These are phyloP conservation scores for Setomelanomma holmii DNA, from an alignment of 2,329 filamentous ascomycete species.

Conservation along the genomic window DNA sequence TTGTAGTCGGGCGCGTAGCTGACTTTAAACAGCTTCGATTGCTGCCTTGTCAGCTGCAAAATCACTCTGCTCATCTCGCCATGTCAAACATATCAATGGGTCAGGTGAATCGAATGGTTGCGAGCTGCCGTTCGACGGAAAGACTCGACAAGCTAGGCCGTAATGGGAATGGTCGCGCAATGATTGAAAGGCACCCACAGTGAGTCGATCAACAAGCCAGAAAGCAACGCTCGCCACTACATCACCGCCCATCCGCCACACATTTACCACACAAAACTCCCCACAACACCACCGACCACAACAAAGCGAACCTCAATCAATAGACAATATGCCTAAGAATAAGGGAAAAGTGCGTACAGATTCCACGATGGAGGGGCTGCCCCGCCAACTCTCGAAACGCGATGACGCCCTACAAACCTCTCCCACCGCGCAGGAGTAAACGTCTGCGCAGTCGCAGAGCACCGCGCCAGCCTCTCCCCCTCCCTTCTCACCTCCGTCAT, in stretches of 20 bases:
- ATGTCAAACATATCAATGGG: too few relatives aligned
- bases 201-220: constrained; percentile 12
- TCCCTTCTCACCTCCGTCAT: neutral
- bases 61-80: constrained; percentile 25
- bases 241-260: constrained; percentile 13
- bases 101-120: too few relatives aligned
- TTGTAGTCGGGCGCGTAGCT: constrained; percentile 33
- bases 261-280: constrained; percentile 6
- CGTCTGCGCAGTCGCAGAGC: neutral
- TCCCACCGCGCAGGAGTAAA: neutral
- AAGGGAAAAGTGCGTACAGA: constrained; percentile 87
- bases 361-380: constrained; percentile 17
- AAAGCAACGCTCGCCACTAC: constrained; percentile 23
- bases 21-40: constrained; percentile 27
- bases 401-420: constrained; percentile 24
- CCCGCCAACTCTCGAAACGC: constrained; percentile 22
- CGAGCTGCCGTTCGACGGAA: too few relatives aligned
- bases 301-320: constrained; percentile 16
- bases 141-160: constrained; percentile 10
- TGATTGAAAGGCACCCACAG: constrained; percentile 21
- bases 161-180: constrained; percentile 1
- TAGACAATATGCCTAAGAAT: constrained; percentile 89
- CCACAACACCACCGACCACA: constrained; percentile 7
- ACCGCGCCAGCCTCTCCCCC: constrained; percentile 1
- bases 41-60: constrained; percentile 18